These are phyloP conservation scores for Bacidia rubella DNA, from an alignment of 495 filamentous ascomycete species.

Conservation along the genomic window DNA sequence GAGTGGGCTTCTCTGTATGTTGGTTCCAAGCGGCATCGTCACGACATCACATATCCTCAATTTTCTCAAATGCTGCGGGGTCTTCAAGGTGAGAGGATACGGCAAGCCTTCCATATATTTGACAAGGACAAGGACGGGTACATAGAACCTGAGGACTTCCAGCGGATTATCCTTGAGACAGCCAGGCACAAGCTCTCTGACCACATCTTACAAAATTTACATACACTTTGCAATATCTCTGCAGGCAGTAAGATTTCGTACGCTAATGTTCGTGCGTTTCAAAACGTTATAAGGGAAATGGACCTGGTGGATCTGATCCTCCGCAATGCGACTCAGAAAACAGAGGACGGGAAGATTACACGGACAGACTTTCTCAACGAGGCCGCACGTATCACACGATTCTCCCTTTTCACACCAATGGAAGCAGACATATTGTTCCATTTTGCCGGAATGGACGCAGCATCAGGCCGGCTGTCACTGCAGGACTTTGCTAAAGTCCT, in stretches of 20 bases:
- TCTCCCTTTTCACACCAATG: slow-evolving; percentile 94
- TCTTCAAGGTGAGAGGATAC: slow-evolving; percentile 84
- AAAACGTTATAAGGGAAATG: slow-evolving; percentile 95
- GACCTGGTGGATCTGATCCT: slow-evolving; percentile 90
- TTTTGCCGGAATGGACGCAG: slow-evolving; percentile 84
- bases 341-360: slow-evolving; percentile 81
- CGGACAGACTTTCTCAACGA: slow-evolving; percentile 90
- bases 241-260: slow-evolving; percentile 89
- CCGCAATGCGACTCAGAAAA: slow-evolving; percentile 71
- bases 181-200: slow-evolving; percentile 95
- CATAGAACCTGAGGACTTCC: slow-evolving; percentile 91
- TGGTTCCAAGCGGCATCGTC: slow-evolving; percentile 67
- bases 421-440: slow-evolving; percentile 98
- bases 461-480: slow-evolving; percentile 68
- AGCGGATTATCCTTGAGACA: slow-evolving; percentile 86
- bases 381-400: slow-evolving; percentile 76
- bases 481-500: slow-evolving; percentile 87
- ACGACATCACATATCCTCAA: slow-evolving; percentile 87
- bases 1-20: slow-evolving; percentile 96
- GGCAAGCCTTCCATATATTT: slow-evolving; percentile 85
- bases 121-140: slow-evolving; percentile 94
- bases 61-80: slow-evolving; percentile 97
- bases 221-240: slow-evolving; percentile 89
- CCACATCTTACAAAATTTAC: slow-evolving; percentile 85
- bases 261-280: slow-evolving; percentile 91